Evolutionary conservation across 345 rosid species (phyloP).

Genomic region (Hibiscus trionum): DNA sequence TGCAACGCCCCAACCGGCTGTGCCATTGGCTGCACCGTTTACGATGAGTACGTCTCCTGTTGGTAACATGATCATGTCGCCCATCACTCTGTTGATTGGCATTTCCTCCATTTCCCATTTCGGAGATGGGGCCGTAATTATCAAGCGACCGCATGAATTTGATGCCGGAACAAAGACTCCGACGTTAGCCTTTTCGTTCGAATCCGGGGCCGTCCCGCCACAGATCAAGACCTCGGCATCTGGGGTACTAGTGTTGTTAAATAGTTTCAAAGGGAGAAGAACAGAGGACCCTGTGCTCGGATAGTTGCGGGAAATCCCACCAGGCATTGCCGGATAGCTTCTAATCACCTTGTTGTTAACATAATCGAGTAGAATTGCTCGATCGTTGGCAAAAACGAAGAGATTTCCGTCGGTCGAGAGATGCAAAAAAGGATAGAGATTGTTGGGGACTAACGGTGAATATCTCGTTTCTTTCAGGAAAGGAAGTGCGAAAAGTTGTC

Average conservation of each 20-base stretch:
- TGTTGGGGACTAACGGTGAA: slow-evolving; percentile 12
- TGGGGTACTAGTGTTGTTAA: not conserved
- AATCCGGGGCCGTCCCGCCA: slow-evolving; percentile 28
- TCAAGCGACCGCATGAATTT: slow-evolving; percentile 25
- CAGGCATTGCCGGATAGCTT: slow-evolving; percentile 26
- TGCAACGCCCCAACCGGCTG: slow-evolving; percentile 20
- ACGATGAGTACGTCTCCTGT: slow-evolving; percentile 35
- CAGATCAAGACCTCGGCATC: slow-evolving; percentile 33
- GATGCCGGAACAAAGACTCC: slow-evolving; percentile 11
- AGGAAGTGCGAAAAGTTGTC: slow-evolving; percentile 16
- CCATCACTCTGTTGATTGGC: slow-evolving; percentile 40
- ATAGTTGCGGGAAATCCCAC: slow-evolving; percentile 24
- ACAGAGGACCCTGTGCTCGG: slow-evolving; percentile 33
- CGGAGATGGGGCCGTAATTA: slow-evolving; percentile 15
- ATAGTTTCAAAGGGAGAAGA: slow-evolving; percentile 27
- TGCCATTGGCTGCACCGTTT: slow-evolving; percentile 38
- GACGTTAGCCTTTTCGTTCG: slow-evolving; percentile 9
- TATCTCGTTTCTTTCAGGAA: slow-evolving; percentile 24
- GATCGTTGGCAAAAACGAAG: slow-evolving; percentile 30
- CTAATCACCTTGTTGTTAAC: slow-evolving; percentile 17
- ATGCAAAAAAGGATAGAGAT: slow-evolving; percentile 35
- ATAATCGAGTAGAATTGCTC: slow-evolving; percentile 27
- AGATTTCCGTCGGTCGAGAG: slow-evolving; percentile 28
- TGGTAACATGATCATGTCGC: slow-evolving; percentile 46
- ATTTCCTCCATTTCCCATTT: slow-evolving; percentile 38